Evolutionary conservation across 2,329 filamentous ascomycete species (phyloP), one percentile per base, ranked within the genome.

Genomic region (Ophiostoma piceae): DNA sequence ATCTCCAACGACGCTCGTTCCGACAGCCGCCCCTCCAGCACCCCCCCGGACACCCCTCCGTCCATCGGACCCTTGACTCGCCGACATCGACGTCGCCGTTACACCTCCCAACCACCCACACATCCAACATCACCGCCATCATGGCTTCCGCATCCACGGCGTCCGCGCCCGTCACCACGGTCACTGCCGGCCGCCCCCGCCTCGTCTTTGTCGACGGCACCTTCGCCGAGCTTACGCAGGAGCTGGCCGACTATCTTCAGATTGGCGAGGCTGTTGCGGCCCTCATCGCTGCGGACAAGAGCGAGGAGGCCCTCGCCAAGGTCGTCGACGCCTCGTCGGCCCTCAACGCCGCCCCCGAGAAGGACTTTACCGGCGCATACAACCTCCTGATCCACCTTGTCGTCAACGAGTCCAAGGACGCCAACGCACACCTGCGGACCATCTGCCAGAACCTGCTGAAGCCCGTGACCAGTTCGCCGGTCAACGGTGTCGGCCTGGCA

Each of bases 301-400:
- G 93, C 82, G 92, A 96, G 75, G 93, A 96, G 74, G 89, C 92
- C 65, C 86, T 99, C 71, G 91, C 94, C 84, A 94, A 93, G 85
- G 85, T 99, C 74, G 92, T 98, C 72, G 88, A 89, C 74, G 91
- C 91, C 71, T 92, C 92, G 68, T 81, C 86, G 68, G 86, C 86
- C 67, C 84, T 99, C 78, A 96, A 94, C 81, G 86, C 87, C 73
- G 92, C 93, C 70, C 92, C 94, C 71, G 95, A 99, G 85, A 96
- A 95, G 86, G 94, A 98, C 81, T 95, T 97, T 79, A 94, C 92
- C 72, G 90, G 94, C 71, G 92, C 94, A 72, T 97, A 97, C 83
- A 98, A 99, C 83, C 90, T 98, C 75, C 90, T 99, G 79, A 90
- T 98, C 78, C 92, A 97, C 84, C 89, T 99, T 72, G 88, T 96